phyloP scores from a whole-genome alignment of 75 land plant species.

The Cryptomeria japonica region DNA sequence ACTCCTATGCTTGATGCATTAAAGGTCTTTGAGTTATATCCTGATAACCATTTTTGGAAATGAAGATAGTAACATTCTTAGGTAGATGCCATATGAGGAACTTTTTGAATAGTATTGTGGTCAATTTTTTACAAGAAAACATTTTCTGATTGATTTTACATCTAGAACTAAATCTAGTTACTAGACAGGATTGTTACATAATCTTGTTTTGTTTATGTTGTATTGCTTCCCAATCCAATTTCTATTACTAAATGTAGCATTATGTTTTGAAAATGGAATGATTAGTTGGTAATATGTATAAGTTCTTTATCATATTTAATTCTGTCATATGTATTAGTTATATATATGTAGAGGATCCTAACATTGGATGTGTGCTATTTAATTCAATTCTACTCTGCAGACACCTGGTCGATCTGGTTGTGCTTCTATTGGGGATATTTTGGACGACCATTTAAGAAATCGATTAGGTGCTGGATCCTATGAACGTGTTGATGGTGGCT shows the following conservation, averaged over 20 bases:
- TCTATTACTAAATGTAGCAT: neutral
- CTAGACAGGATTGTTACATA: neutral
- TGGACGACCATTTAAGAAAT: constrained; percentile 84
- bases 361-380: neutral
- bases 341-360: neutral
- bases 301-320: neutral
- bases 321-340: neutral
- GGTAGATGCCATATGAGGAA: neutral
- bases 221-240: neutral
- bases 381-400: constrained; percentile 15
- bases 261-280: neutral
- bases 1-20: neutral
- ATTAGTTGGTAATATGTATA: neutral
- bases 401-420: constrained; percentile 31
- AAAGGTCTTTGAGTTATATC: neutral
- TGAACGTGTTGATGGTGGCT: constrained; percentile 73
- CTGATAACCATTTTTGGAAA: neutral
- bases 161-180: neutral
- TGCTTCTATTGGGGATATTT: constrained; percentile 51
- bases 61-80: neutral
- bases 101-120: neutral
- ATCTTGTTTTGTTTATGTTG: constrained; percentile 5
- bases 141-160: neutral
- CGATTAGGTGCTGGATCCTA: constrained; percentile 81
- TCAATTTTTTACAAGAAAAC: neutral